Evolutionary conservation across 768 basidiomycete genomes (phyloP).

Genomic region (Tephrocybe sp.): DNA sequence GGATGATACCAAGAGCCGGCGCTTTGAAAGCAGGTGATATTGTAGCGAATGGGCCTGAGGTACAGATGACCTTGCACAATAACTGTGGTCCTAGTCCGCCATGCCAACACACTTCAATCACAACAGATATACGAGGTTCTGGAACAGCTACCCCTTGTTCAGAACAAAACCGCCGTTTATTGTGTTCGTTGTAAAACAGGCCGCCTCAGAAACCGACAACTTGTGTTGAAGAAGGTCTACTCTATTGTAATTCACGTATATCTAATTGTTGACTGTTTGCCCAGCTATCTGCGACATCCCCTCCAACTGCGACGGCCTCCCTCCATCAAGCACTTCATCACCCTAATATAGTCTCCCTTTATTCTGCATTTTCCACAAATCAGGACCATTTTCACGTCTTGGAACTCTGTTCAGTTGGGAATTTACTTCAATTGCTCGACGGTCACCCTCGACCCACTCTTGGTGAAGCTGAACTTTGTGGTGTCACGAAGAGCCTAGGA

Average conservation of each 20-base stretch:
- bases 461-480: slow-evolving; percentile 34
- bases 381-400: slow-evolving; percentile 37
- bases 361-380: slow-evolving; percentile 37
- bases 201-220: slow-evolving; percentile 39
- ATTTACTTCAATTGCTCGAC: slow-evolving; percentile 30
- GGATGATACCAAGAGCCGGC: background rate
- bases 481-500: slow-evolving; percentile 36
- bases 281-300: slow-evolving; percentile 8
- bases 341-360: slow-evolving; percentile 47
- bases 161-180: slow-evolving; percentile 28
- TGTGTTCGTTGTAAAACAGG: slow-evolving; percentile 44
- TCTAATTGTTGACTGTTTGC: background rate
- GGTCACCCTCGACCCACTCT: slow-evolving; percentile 22
- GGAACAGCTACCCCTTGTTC: slow-evolving; percentile 29
- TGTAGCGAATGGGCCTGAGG: slow-evolving; percentile 21
- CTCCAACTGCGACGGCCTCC: slow-evolving; percentile 13
- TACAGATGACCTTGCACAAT: slow-evolving; percentile 9
- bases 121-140: slow-evolving; percentile 35
- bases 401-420: slow-evolving; percentile 46
- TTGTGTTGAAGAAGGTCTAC: slow-evolving; percentile 45
- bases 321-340: slow-evolving; percentile 47
- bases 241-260: background rate
- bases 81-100: too few relatives aligned
- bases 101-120: background rate
- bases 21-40: slow-evolving; percentile 3